Percentiles rank a stretch among this genome's conserved stretches.
phyloP scores from a whole-genome alignment of 495 filamentous ascomycete species.

The Delitschia confertaspora region DNA sequence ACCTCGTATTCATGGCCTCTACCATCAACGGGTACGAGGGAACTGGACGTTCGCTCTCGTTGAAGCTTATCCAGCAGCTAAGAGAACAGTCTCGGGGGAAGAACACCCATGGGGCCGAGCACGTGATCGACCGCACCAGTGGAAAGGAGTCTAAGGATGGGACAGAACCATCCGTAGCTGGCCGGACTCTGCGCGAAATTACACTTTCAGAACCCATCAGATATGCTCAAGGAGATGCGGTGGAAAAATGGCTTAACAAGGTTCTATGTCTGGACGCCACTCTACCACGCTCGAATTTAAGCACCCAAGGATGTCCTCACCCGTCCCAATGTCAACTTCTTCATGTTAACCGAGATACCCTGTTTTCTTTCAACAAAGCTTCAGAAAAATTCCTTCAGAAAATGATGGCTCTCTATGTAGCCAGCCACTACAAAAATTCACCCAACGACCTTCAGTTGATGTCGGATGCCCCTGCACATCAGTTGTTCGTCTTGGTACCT shows the following conservation, averaged over 20 bases:
- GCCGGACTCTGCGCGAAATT: conserved; percentile 82
- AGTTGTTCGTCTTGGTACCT: conserved; percentile 89
- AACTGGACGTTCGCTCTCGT: conserved; percentile 84
- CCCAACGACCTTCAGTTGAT: conserved; percentile 97
- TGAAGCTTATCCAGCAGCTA: conserved; percentile 96
- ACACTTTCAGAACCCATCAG: conserved; percentile 89
- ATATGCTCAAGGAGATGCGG: conserved; percentile 81
- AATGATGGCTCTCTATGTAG: conserved; percentile 97
- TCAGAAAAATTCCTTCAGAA: conserved; percentile 95
- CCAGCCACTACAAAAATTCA: conserved; percentile 96
- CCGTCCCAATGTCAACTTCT: conserved; percentile 84
- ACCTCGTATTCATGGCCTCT: conserved; percentile 98
- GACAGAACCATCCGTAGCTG: conserved; percentile 50
- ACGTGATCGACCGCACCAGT: conserved; percentile 61
- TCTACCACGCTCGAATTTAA: conserved; percentile 63
- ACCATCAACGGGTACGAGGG: conserved; percentile 99
- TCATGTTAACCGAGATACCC: conserved; percentile 89
- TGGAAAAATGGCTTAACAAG: conserved; percentile 94
- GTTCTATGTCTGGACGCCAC: conserved; percentile 91
- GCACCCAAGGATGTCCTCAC: conserved; percentile 75
- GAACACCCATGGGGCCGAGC: conserved; percentile 42
- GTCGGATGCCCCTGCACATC: conserved; percentile 94
- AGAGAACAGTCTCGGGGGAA: conserved; percentile 76
- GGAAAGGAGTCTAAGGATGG: conserved; percentile 57
- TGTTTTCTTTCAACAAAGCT: conserved; percentile 96